A percentile compares a stretch with the other conserved stretches of the same genome.
phyloP scores from a whole-genome alignment of 2,329 filamentous ascomycete genomes.

The Fusarium camptoceras region DNA sequence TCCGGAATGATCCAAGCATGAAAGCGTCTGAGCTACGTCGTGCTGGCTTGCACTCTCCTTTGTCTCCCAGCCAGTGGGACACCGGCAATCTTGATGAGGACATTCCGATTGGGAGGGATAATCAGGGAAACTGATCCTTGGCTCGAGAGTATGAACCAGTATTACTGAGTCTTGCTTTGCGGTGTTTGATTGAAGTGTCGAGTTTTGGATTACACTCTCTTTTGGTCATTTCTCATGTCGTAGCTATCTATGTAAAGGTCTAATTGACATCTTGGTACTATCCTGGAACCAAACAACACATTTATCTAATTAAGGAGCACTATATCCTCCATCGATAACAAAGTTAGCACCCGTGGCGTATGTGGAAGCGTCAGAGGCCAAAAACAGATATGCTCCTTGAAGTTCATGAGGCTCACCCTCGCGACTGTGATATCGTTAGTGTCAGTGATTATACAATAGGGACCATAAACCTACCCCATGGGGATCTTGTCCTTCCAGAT shows the following conservation, averaged over 20 bases:
- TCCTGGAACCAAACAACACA: neutral
- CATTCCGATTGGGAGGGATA: neutral
- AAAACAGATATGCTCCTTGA: slow-evolving; percentile 43
- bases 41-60: slow-evolving; percentile 15
- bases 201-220: neutral
- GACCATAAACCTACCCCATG: slow-evolving; percentile 33
- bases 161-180: neutral
- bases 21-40: neutral
- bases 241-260: neutral
- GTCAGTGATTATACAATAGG: neutral
- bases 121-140: neutral
- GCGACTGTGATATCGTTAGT: slow-evolving; percentile 37
- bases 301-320: slow-evolving; percentile 33
- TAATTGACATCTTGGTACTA: neutral
- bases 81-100: neutral
- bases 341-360: slow-evolving; percentile 51
- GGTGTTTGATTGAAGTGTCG: neutral
- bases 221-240: slow-evolving; percentile 3
- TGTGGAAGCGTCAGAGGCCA: slow-evolving; percentile 50
- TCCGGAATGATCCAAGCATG: neutral
- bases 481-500: slow-evolving; percentile 47
- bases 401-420: slow-evolving; percentile 46
- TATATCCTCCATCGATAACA: slow-evolving; percentile 49
- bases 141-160: neutral
- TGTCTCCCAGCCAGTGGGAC: slow-evolving; percentile 5